Base-by-base conservation (phyloP, 169 alveolate genomes). In the Plasmodium vivax region DNA sequence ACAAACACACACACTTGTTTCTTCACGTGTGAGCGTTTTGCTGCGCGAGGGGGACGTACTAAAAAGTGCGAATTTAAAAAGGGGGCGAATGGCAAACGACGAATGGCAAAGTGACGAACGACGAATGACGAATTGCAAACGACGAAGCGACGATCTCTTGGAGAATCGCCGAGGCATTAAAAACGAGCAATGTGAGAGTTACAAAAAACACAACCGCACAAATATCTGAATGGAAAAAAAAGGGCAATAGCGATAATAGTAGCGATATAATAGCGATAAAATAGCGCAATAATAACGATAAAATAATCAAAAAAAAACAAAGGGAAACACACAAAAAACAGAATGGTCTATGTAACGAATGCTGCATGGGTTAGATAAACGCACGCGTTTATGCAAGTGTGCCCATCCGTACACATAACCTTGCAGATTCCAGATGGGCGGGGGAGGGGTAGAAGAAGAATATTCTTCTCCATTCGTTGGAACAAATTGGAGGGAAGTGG, bases 151-250 rank as follows among this genome's bases (percentile, higher is more conserved):
- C 38, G 77, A 68, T 27, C 38, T 68, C 77, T 9, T 68, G 77
- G 41, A 19, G 80, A 82, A 82, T 23, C 51, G 73, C 54, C 72
- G 36, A 36, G 71, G 71, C 38, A 12, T 72, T 72, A 84, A 72
- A 84, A 84, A 41, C 45, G 75, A 43, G 83, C 71, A 41, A 32
- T 41, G 41, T 84, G 75, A 71, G 12, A 84, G 83, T 12, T 73
- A 84, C 92, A 84, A 84, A 84, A 84, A 56, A 84, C 30, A 84
- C 92, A 84, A 84, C 27, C 83, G 45, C 54, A 84, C 92, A 84
- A 84, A 83, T 36, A 71, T 43, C 16, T 51, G 32, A 47, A 82
- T 58, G 38, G n/a, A 51, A 82, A 82, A 81, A 19, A 23, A 45
- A 43, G 9, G 54, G 51, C 27, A 68, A 83, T 34, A 8, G 73